Conservation (phyloP, 1,139 yeast species). For the Yamadazyma diddensiae region DNA sequence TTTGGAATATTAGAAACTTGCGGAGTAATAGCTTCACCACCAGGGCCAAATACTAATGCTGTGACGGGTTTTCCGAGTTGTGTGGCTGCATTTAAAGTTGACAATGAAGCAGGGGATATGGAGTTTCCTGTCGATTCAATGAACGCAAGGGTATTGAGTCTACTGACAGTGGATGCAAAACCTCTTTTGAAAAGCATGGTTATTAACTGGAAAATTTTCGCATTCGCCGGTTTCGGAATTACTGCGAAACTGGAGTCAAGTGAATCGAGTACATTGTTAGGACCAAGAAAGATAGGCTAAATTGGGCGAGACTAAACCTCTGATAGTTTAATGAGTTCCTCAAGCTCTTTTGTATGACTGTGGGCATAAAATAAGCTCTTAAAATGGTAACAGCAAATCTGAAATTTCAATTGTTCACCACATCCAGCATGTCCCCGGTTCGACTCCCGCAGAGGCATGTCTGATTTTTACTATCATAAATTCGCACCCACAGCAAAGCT, state of each 20-base stretch:
- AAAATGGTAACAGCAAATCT: too few species aligned
- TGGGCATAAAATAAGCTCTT: too few species aligned
- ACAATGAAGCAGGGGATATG: slow-evolving; percentile 65
- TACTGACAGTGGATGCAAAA: slow-evolving; percentile 25
- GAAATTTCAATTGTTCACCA: too few species aligned
- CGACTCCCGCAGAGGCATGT: too few species aligned
- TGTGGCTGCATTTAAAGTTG: slow-evolving; percentile 63
- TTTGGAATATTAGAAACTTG: slow-evolving; percentile 39
- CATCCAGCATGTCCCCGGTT: too few species aligned
- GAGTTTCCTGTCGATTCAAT: slow-evolving; percentile 57
- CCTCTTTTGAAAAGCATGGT: slow-evolving; percentile 21
- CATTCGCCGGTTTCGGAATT: slow-evolving; percentile 9
- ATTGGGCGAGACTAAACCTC: too few species aligned
- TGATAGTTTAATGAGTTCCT: too few species aligned
- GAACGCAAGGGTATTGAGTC: slow-evolving; percentile 62
- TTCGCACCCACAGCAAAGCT: background rate
- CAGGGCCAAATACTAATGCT: slow-evolving; percentile 59
- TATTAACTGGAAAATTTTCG: slow-evolving; percentile 2
- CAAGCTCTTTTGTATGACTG: too few species aligned
- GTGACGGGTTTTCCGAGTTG: slow-evolving; percentile 63
- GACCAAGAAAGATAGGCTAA: too few species aligned
- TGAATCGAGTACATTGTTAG: too few species aligned
- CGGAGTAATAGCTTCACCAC: slow-evolving; percentile 38
- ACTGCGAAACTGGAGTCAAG: slow-evolving; percentile 2
- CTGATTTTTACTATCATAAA: too few species aligned